Evolutionary conservation across 352 stramenopile genomes (phyloP), one percentile per base, ranked within the genome.

Genomic region (Phytophthora ramorum): DNA sequence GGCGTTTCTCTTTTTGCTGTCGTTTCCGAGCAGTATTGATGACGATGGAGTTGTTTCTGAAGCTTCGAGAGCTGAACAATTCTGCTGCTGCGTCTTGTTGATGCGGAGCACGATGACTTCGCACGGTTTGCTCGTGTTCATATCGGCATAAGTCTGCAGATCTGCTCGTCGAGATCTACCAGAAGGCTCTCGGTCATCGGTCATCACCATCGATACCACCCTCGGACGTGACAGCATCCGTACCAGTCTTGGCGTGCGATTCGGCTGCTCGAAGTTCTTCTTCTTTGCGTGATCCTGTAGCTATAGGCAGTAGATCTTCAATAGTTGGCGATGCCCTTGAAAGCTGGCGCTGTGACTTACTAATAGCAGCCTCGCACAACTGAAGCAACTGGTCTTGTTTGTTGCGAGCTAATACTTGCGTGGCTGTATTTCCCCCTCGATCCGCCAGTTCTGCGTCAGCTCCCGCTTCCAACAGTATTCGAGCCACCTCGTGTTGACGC

Each of bases 361-460:
- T 69, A 24, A 47, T 52, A 9, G 28, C n/a, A 45, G 50, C 53
- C 26, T 69, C 69, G 19, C 79, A 90, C 38, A 91, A 41, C 37
- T 60, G 44, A 14, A 89, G 49, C n/a, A 91, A 47, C 3, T 82
- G 64, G 16, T 84, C 69, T 58, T 82, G 66, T 56, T 86, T 85
- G 28, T 78, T 75, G 9, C 78, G 78, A 40, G 66, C 55, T n/a
- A 91, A 60, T 24, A 90, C 69, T 28, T 89, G 73, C 9, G 76
- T 62, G 9, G 78, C 78, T 0, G 78, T 78, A 3, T 81, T 90
- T 4, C 68, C 73, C 4, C 81, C 83, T 13, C 83, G 76, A 53
- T 90, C 83, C 0, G 70, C 56, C 4, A 88, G 35, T 37, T 68
- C 63, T 43, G 73, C 69, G 57, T 91, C 73, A 0, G 78, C 83